Percentiles rank a stretch among this genome's conserved stretches.
These are phyloP conservation scores for Glutinoglossum americanum DNA, from an alignment of 495 filamentous ascomycete species.

Conservation along the genomic window DNA sequence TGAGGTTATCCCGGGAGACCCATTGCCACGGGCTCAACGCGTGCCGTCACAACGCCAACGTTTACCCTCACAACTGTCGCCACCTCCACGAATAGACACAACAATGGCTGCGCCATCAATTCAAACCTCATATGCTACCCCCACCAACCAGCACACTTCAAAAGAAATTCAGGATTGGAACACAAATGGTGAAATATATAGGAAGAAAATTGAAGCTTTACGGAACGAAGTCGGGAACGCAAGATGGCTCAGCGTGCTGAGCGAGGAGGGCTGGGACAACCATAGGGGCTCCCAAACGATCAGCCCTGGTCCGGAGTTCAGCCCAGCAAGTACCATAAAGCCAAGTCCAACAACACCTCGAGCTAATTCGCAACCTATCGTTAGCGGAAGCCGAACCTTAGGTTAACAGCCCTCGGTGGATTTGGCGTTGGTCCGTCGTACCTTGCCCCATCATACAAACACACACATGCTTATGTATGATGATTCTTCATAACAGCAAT, in stretches of 20 bases:
- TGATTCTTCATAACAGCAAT: neutral
- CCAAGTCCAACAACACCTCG: constrained; percentile 15
- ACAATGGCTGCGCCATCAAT: neutral
- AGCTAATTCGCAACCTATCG: constrained; percentile 26
- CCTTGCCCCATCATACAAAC: neutral
- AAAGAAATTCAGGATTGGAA: constrained; percentile 37
- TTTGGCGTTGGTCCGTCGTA: neutral
- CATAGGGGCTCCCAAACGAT: constrained; percentile 13
- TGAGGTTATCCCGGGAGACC: neutral
- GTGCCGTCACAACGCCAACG: neutral
- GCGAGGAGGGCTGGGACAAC: constrained; percentile 47
- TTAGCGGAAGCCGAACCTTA: constrained; percentile 28
- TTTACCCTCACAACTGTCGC: neutral
- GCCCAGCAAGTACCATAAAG: constrained; percentile 5
- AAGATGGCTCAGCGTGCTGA: constrained; percentile 69
- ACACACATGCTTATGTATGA: neutral
- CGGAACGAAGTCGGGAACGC: constrained; percentile 62
- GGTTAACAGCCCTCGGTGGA: constrained; percentile 14
- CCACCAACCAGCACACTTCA: constrained; percentile 11
- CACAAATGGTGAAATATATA: constrained; percentile 54
- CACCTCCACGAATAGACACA: neutral
- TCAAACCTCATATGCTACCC: neutral
- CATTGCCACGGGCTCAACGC: neutral
- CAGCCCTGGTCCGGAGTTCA: constrained; percentile 11
- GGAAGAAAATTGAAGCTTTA: constrained; percentile 64